Base-by-base conservation (phyloP, 2,329 filamentous ascomycete genomes). In the Orbilia javanica region DNA sequence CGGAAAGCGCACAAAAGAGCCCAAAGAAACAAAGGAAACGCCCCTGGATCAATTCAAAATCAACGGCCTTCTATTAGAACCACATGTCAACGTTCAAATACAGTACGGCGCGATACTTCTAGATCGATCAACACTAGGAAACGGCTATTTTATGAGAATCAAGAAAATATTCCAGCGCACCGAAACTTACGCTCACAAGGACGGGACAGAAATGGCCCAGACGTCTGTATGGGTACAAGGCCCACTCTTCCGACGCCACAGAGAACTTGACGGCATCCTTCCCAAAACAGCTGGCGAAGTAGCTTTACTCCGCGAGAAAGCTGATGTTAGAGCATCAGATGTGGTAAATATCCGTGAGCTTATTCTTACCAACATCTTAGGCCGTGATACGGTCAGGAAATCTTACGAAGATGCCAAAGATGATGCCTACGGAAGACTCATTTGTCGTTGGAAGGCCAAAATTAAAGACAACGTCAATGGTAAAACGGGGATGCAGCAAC, bases 361-460 rank as follows among this genome's bases (percentile, higher is more conserved):
- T 20, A 50, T 79, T 13, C 68, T 72, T 13, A 79, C 75, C 6
- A 79, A 79, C 22, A 34, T 60, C 8, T 50, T 72, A 18, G 67
- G 67, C 15, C 75, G 68, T 10, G 68, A 69, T 4, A 69, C 67
- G 0, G 65, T 70, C 10, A 22, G 75, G 42, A 79, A 72, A 22
- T 73, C 75, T 5, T 77, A 77, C 27, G 66, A 77, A 29, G 69
- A 75, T 27, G 74, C 62, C 5, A 81, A 82, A 1, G 81, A 83
- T 50, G 83, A 84, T 62, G 79, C 80, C 15, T 81, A 82, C 7
- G 84, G 81, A 0, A 80, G 82, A 13, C 76, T 85, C 20, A 80
- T 84, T 46, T 85, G 84, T 55, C 82, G 84, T 29, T 85, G 84
- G 84, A 83, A 82, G 70, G 82, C 81, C 44, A 80, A 77, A n/a